phyloP scores from a whole-genome alignment of 2,329 filamentous ascomycete species.

The Myotisia sp. region DNA sequence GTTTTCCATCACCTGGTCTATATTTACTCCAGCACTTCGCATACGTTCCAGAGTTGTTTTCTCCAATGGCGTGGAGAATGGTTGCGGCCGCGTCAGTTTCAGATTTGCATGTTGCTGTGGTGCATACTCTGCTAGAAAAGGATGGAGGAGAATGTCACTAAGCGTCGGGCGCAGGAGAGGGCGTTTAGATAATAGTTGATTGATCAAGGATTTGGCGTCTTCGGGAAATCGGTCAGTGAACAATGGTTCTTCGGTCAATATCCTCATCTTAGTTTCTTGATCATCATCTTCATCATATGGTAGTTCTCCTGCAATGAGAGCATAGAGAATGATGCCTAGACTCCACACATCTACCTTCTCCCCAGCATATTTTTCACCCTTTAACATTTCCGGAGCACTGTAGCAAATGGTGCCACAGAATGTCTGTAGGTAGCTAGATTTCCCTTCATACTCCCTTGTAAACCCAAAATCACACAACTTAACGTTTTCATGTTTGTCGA shows the following conservation, averaged over 20 bases:
- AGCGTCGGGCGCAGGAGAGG: slow-evolving; percentile 69
- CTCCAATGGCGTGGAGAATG: slow-evolving; percentile 74
- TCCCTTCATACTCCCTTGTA: slow-evolving; percentile 91
- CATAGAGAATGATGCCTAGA: slow-evolving; percentile 79
- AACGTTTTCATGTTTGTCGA: slow-evolving; percentile 94
- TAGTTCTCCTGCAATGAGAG: slow-evolving; percentile 63
- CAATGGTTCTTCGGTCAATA: slow-evolving; percentile 70
- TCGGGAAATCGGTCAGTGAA: slow-evolving; percentile 68
- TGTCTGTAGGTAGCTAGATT: slow-evolving; percentile 85
- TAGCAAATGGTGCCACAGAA: slow-evolving; percentile 98
- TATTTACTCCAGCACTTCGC: slow-evolving; percentile 84
- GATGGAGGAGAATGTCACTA: slow-evolving; percentile 71
- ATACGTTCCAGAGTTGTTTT: slow-evolving; percentile 86
- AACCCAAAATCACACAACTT: slow-evolving; percentile 98
- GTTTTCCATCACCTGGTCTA: slow-evolving; percentile 87
- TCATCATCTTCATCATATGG: slow-evolving; percentile 97
- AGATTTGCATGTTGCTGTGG: slow-evolving; percentile 80
- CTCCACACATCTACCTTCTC: slow-evolving; percentile 99
- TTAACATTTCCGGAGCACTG: slow-evolving; percentile 95
- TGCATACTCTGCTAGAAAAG: slow-evolving; percentile 77
- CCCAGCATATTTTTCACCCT: slow-evolving; percentile 92
- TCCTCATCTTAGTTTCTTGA: slow-evolving; percentile 66
- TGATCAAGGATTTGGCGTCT: slow-evolving; percentile 64
- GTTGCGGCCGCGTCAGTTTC: slow-evolving; percentile 61
- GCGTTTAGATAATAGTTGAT: slow-evolving; percentile 73